Base-by-base conservation (phyloP, 352 stramenopile genomes). In the Pythium oligandrum region DNA sequence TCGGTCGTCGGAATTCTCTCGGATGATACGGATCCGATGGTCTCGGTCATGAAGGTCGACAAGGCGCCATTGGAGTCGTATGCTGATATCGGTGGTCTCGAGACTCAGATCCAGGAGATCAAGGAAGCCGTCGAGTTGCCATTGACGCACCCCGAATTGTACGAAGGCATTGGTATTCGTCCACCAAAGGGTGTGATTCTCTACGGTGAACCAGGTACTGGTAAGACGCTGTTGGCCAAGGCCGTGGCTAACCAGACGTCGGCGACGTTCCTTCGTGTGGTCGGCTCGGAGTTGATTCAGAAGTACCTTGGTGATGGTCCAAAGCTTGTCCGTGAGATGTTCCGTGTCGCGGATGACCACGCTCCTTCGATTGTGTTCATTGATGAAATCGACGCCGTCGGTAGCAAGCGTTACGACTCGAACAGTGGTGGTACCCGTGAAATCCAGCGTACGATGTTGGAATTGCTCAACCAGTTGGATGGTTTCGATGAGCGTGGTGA, bases 401-500 rank as follows among this genome's bases (percentile, higher is more conserved):
- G 98, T 55, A 98, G 84, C 59, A 99, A 99, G 70, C 93, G 98
- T 49, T 99, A 99, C 80, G 97, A 99, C 67, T 98, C 91, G 39
- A 97, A 86, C 71, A 98, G 90, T 34, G 96, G 96, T 42, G 98
- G 98, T 36, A 99, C 96, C 1, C 82, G 95, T 54, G 98, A 99
- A 78, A 99, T 99, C 65, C 98, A 99, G 82, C 95, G 98, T 68
- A 99, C 98, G 40, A 99, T 99, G 97, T 84, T 99, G 47, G 98
- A 99, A 75, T 82, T 99, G 35, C 75, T 99, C 7, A 99, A 99
- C 75, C 98, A 99, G 77, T 83, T 99, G 43, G 98, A 99, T 73
- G 98, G 98, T 43, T 99, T 99, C 60, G 97, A 99, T 68, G 97
- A 99, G 71, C 86, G 97, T 40, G 96, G 96, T 8, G 97, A 99